Percentiles rank a stretch among this genome's conserved stretches.
These are phyloP conservation scores for Kazachstania viticola DNA, from an alignment of 805 yeast genomes.

Conservation along the genomic window DNA sequence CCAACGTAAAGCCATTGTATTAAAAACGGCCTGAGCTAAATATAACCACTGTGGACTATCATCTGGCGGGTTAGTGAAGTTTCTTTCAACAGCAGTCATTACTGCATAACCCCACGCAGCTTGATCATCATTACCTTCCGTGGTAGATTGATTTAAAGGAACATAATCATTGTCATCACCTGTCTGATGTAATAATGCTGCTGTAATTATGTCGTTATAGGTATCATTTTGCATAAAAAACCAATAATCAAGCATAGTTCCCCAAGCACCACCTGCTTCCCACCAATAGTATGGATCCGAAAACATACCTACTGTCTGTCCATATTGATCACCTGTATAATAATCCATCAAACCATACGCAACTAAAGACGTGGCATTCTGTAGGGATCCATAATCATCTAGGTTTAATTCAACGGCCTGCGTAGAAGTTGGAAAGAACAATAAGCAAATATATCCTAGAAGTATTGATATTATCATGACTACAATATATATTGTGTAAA, in stretches of 20 bases:
- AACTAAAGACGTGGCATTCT: constrained; percentile 45
- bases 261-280: constrained; percentile 97
- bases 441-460: no score
- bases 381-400: constrained; percentile 21
- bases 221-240: constrained; percentile 58
- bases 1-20: constrained; percentile 87
- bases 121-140: constrained; percentile 97
- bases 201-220: constrained; percentile 43
- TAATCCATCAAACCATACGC: constrained; percentile 71
- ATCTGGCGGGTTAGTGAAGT: constrained; percentile 56
- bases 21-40: constrained; percentile 82
- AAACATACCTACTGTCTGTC: constrained; percentile 81
- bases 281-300: constrained; percentile 92
- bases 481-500: background rate
- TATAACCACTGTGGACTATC: constrained; percentile 64
- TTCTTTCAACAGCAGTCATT: constrained; percentile 84
- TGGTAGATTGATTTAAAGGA: constrained; percentile 77
- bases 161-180: constrained; percentile 68
- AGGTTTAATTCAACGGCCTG: constrained; percentile 19
- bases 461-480: no score
- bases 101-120: constrained; percentile 93
- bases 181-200: constrained; percentile 59
- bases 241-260: constrained; percentile 73
- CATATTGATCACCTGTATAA: constrained; percentile 54
- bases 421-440: no score